Conservation (phyloP, 1,139 yeast species). For the Candida labiduridarum region DNA sequence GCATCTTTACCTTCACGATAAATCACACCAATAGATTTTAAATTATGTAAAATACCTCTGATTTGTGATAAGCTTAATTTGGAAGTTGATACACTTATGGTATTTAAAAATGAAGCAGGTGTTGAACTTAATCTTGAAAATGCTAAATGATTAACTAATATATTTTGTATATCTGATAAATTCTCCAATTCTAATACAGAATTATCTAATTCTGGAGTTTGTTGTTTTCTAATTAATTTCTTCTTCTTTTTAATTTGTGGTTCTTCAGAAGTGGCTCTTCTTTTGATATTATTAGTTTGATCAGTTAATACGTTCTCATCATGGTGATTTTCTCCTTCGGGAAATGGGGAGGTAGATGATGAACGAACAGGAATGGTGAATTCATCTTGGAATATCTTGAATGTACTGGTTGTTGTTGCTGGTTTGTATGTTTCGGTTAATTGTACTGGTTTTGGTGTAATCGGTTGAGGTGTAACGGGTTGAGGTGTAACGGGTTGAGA, state of each 20-base stretch:
- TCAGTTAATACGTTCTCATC: slow-evolving; percentile 20
- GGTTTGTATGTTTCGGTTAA: neutral
- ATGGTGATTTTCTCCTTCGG: neutral
- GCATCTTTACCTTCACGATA: slow-evolving; percentile 92
- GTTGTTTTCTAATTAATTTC: slow-evolving; percentile 5
- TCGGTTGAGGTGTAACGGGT: neutral
- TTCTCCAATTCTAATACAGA: slow-evolving; percentile 36
- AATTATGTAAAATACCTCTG: slow-evolving; percentile 50
- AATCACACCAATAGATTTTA: slow-evolving; percentile 76
- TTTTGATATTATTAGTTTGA: slow-evolving; percentile 26
- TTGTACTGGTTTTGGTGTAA: neutral
- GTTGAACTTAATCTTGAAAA: slow-evolving; percentile 87
- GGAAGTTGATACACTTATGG: slow-evolving; percentile 55
- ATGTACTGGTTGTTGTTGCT: neutral
- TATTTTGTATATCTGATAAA: slow-evolving; percentile 56
- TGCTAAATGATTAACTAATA: slow-evolving; percentile 82
- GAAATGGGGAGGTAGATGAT: slow-evolving; percentile 12
- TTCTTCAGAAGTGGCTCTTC: slow-evolving; percentile 35
- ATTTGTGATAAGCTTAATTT: slow-evolving; percentile 49
- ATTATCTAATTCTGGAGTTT: slow-evolving; percentile 16
- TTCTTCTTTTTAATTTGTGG: slow-evolving; percentile 18
- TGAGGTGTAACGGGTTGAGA: neutral
- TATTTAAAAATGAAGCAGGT: slow-evolving; percentile 69
- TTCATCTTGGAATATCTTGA: slow-evolving; percentile 14
- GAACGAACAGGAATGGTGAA: slow-evolving; percentile 10